These are phyloP conservation scores for Podosphaera leucotricha DNA, from an alignment of 2,329 filamentous ascomycete species.

Conservation along the genomic window DNA sequence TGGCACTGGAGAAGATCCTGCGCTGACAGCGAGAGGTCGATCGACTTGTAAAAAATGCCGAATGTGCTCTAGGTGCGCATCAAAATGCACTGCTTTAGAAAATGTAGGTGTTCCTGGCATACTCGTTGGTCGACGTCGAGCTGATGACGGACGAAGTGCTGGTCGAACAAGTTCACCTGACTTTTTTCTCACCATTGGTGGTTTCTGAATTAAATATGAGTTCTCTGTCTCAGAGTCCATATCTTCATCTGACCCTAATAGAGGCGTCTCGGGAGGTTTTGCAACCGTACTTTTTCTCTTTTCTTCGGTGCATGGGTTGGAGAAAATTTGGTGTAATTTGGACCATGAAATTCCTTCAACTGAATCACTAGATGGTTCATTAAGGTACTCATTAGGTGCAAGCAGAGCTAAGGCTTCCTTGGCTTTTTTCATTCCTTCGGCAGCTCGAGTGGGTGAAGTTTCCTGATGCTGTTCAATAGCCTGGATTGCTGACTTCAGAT, in stretches of 20 bases:
- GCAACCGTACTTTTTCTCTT: background rate
- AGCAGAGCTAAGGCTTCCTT: slow-evolving; percentile 12
- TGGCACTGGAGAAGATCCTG: slow-evolving; percentile 76
- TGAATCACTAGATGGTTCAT: background rate
- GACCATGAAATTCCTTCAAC: background rate
- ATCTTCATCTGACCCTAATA: slow-evolving; percentile 35
- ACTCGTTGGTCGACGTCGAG: slow-evolving; percentile 64
- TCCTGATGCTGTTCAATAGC: slow-evolving; percentile 45
- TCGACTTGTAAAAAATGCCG: slow-evolving; percentile 90
- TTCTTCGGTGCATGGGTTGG: slow-evolving; percentile 10
- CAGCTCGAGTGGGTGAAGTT: slow-evolving; percentile 25
- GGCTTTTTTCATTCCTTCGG: slow-evolving; percentile 9
- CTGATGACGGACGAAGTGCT: slow-evolving; percentile 54
- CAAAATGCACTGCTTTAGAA: slow-evolving; percentile 94
- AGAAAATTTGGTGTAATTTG: background rate
- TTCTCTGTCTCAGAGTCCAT: slow-evolving; percentile 27
- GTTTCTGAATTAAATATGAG: slow-evolving; percentile 38
- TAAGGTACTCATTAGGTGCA: background rate
- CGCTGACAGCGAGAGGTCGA: slow-evolving; percentile 84
- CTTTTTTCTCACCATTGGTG: slow-evolving; percentile 93
- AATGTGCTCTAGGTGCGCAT: slow-evolving; percentile 87
- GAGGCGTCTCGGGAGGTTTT: slow-evolving; percentile 23
- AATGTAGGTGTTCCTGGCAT: slow-evolving; percentile 96
- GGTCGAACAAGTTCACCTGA: slow-evolving; percentile 90
- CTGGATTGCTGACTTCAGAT: slow-evolving; percentile 64